A percentile compares a stretch with the other conserved stretches of the same genome.
phyloP scores from a whole-genome alignment of 2,329 filamentous ascomycete species.

The Fusarium nematophilum region DNA sequence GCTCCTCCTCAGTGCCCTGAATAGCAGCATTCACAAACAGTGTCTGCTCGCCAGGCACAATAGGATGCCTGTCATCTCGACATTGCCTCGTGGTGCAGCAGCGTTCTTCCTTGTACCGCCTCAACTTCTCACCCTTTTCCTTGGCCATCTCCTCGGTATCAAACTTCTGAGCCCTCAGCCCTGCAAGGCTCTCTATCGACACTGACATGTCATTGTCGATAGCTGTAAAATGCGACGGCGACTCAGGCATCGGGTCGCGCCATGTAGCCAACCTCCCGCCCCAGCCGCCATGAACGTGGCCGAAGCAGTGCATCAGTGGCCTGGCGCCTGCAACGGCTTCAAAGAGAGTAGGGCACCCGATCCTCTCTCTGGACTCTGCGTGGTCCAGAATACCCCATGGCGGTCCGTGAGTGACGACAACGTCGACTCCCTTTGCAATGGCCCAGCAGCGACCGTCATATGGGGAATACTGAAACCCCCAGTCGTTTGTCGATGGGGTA shows the following conservation, averaged over 20 bases:
- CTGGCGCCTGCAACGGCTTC: constrained; percentile 37
- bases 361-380: constrained; percentile 38
- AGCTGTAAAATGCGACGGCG: constrained; percentile 57
- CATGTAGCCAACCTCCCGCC: constrained; percentile 59
- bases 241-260: constrained; percentile 44
- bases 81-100: constrained; percentile 17
- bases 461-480: constrained; percentile 56
- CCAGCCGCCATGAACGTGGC: constrained; percentile 49
- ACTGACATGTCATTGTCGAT: constrained; percentile 58
- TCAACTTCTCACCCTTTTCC: neutral
- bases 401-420: constrained; percentile 50
- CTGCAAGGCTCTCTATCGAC: constrained; percentile 49
- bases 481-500: constrained; percentile 52
- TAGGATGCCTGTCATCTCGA: neutral
- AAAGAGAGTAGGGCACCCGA: constrained; percentile 47
- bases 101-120: neutral
- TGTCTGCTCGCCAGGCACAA: constrained; percentile 10
- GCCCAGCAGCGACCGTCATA: constrained; percentile 36
- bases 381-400: constrained; percentile 55
- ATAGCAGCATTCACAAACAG: constrained; percentile 40
- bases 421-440: constrained; percentile 38
- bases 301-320: constrained; percentile 51
- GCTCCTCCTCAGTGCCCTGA: neutral
- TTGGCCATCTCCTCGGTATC: neutral
- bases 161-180: neutral